Base-by-base conservation (phyloP, 306 rosid genomes). In the Oxytropis ochrocephala region DNA sequence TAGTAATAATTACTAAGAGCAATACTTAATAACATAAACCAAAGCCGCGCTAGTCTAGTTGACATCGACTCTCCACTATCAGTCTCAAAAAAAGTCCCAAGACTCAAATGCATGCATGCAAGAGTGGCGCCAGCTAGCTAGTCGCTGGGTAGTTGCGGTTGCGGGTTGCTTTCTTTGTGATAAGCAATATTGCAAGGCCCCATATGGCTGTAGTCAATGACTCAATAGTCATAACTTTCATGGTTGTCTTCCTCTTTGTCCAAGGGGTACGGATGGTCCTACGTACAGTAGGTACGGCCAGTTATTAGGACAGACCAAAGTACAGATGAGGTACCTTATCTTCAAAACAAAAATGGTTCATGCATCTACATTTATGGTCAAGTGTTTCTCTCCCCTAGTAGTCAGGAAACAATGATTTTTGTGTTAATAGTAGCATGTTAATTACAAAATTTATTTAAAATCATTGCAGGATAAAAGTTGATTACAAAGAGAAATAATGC, bases 241-340 rank as follows among this genome's bases (percentile, higher is more conserved):
- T 43, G 48, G 64, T 50, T 67, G 54, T 75, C 29, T 64, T 65
- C 16, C 41, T 43, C 36, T 1, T 19, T 49, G 30, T 68, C 33
- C 24, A 65, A 41, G 11, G 46, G 58, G 88, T 89, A 89, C 96
- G 93, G 89, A 82, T 73, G 64, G 63, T 72, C 79, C 67, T n/a
- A n/a, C n/a, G n/a, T 78, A 36, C n/a, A 9, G 13, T 52, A 57
- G 81, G 93, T 89, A 85, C 88, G 79, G 79, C 83, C 88, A 83
- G 85, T 29, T 72, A 56, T 81, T 74, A 79, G 81, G 75, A 79
- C 54, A 64, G 75, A 74, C 35, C 43, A 73, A 30, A 62, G 56
- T 66, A 66, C 71, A 51, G 32, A 51, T 64, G 38, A 24, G 29
- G 59, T 74, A 70, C 83, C 36, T 59, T 43, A 67, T 59, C 43